Evolutionary conservation across 2,329 filamentous ascomycete genomes (phyloP), one percentile per base, ranked within the genome.

Genomic region (Ceratocystis harringtonii): DNA sequence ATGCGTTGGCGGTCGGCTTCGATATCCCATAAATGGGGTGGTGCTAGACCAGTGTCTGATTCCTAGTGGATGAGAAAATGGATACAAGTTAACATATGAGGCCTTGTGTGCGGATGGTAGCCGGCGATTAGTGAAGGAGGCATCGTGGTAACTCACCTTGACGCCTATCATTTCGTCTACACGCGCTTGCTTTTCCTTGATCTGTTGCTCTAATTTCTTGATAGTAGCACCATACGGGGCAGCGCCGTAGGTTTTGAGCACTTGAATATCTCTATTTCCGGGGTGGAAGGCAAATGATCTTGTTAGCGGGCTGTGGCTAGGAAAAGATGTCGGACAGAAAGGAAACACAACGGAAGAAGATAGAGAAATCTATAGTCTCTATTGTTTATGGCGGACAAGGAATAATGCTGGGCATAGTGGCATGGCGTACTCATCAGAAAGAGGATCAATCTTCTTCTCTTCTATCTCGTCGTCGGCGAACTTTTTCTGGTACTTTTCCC

Each of bases 401-500:
- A 15, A 41, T 15, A 41, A 15, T 41, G 15, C 12, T 15, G 36
- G 36, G 36, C 36, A 5, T 41, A 12, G 36, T 1, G 36, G 36
- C 36, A 41, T 41, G 10, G 36, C 36, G 36, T 41, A 96, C 92
- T 97, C 94, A 80, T 97, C 94, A 71, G 92, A 88, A 69, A 99
- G 81, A 70, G 94, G 94, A 68, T 91, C 92, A 75, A 99, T 99
- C 85, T 99, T 99, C 87, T 99, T 99, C 83, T 99, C 94, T 76
- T 95, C 91, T 77, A 92, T 81, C 76, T 97, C 94, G 72, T 99
- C 94, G 74, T 99, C 94, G 74, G 88, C 92, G 74, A 90, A 99
- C 74, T 87, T 92, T 83, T 97, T 96, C 80, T 89, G 84, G 82
- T 96, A 97, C 81, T 97, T 97, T 83, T 99, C 94, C 94, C 94